These are phyloP conservation scores for Podaxis sp. DNA, from an alignment of 768 basidiomycete genomes.

Conservation along the genomic window DNA sequence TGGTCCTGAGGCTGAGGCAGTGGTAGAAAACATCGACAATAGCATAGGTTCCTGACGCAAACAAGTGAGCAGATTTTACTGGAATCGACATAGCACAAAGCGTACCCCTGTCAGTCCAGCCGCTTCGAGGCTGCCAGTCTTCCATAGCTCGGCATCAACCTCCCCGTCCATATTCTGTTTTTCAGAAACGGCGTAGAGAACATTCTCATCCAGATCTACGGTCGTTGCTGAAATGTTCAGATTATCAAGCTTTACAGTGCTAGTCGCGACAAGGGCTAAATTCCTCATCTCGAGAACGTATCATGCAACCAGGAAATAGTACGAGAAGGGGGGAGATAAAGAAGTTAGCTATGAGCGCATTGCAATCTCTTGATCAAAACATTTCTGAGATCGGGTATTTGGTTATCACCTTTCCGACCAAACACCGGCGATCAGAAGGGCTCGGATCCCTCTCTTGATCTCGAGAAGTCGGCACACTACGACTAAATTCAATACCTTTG, in stretches of 20 bases:
- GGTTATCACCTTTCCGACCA: constrained; percentile 16
- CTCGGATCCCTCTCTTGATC: neutral
- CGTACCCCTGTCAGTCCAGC: neutral
- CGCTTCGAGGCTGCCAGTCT: constrained; percentile 23
- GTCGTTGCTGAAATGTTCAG: constrained; percentile 46
- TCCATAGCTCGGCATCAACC: constrained; percentile 63
- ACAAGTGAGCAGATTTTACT: neutral
- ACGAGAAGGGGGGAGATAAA: constrained; percentile 2
- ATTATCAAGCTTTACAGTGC: constrained; percentile 26
- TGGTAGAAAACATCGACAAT: constrained; percentile 38
- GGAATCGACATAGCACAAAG: neutral
- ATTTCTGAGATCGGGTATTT: constrained; percentile 22
- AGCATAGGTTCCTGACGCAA: constrained; percentile 22
- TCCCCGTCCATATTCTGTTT: constrained; percentile 42
- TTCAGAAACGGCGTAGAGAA: constrained; percentile 60
- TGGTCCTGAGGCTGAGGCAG: constrained; percentile 27
- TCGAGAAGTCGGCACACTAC: neutral
- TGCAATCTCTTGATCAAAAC: constrained; percentile 18
- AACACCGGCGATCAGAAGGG: constrained; percentile 14
- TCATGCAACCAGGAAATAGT: neutral
- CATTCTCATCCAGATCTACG: constrained; percentile 65
- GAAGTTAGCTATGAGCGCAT: constrained; percentile 13
- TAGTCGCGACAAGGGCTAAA: constrained; percentile 42
- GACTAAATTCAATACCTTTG: neutral
- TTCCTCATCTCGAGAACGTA: constrained; percentile 48